Base-by-base conservation (phyloP, 257 asterid species). In the Solanum sejunctum region DNA sequence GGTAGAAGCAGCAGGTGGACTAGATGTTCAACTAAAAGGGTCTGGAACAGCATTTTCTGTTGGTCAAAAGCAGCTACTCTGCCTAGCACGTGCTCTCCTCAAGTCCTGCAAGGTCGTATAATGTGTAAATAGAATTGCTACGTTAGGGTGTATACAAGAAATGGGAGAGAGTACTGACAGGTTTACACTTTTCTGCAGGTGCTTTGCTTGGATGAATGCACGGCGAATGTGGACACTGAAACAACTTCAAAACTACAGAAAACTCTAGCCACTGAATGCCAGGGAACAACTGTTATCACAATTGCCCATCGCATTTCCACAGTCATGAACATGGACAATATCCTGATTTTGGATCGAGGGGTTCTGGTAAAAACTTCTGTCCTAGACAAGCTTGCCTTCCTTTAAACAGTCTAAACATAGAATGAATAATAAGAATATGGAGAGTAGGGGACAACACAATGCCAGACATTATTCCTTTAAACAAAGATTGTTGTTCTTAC, bases 221-320 rank as follows among this genome's bases (percentile, higher is more conserved):
- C 98, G 0, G 98, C 98, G 12, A 94, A 90, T 71, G 90, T 96
- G 81, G 98, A 96, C 57, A 91, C 93, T 69, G 98, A 91, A 88
- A 96, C 99, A 70, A 93, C 97, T 85, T 88, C 95, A 16, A 96
- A 87, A 88, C 97, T 96, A 79, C 98, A 93, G 91, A 90, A 87
- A 57, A 92, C 93, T 10, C 90, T 96, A 72, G 84, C 89, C 32
- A 89, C 88, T 26, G 97, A 93, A 85, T 90, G 97, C 86, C 87
- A 78, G 70, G 89, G 90, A 87, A 85, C 87, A 28, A 94, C 98
- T 9, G 88, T 91, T 58, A 85, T 96, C 85, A 94, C 98, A 20
- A 96, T 96, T 49, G 98, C 98, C 81, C 99, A 96, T 88, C 97
- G 98, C 77, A 94, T 96, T 80, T 94, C 99, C 17, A 93, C 98